These are phyloP conservation scores for Plantago ovata DNA, from an alignment of 257 asterid genomes.

Conservation along the genomic window DNA sequence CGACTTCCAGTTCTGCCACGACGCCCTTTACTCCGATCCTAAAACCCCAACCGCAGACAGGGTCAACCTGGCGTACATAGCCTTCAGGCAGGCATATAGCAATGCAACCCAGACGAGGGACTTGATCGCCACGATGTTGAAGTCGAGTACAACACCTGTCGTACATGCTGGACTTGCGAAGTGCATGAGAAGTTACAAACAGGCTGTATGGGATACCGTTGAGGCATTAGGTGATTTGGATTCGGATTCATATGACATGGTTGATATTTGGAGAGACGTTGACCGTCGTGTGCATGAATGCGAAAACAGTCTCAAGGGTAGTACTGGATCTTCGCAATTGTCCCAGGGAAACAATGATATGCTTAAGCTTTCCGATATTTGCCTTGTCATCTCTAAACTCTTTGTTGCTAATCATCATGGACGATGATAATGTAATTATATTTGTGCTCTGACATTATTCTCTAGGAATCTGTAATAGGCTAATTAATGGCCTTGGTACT, in stretches of 20 bases:
- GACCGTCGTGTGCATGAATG: constrained; percentile 6
- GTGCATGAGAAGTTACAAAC: constrained; percentile 15
- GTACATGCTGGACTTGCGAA: constrained; percentile 1
- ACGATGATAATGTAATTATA: no score
- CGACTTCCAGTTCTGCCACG: constrained; percentile 18
- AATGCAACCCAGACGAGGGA: constrained; percentile 19
- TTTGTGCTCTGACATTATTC: no score
- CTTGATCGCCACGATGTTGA: constrained; percentile 10
- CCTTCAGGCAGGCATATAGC: constrained; percentile 13
- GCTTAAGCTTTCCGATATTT: constrained; percentile 9
- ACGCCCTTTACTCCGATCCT: constrained; percentile 24
- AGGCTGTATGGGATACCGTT: constrained; percentile 13
- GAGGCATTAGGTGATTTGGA: constrained; percentile 20
- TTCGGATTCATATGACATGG: constrained; percentile 21
- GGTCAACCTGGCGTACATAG: constrained; percentile 21
- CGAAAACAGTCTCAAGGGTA: constrained; percentile 1
- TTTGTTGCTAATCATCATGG: no score
- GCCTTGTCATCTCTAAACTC: constrained; percentile 6
- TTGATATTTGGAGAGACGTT: background rate
- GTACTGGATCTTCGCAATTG: background rate
- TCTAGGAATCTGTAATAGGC: no score
- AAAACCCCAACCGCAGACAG: constrained; percentile 15
- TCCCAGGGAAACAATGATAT: background rate
- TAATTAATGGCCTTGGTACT: no score
- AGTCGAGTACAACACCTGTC: background rate